Base-by-base conservation (phyloP, 2,329 filamentous ascomycete genomes). In the Ceratocystis lukuohia region DNA sequence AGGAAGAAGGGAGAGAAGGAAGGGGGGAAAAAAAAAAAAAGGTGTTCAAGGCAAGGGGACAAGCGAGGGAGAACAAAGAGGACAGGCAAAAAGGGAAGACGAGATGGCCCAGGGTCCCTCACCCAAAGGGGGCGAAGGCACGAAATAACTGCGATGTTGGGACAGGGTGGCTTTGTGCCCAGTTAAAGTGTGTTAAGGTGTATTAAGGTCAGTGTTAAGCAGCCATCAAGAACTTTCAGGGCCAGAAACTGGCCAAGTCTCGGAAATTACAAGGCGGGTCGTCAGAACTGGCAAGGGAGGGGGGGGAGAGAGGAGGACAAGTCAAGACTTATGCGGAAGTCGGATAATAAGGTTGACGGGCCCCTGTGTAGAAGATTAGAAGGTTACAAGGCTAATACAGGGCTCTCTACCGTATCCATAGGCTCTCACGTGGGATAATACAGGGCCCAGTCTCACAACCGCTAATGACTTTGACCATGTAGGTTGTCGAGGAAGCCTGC, bases 151-250 rank as follows among this genome's bases (percentile, higher is more conserved):
- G 17, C n/a, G 28, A 59, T 59, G 10, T 15, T 59, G 25, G 56
- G 56, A 59, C 25, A 59, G 56, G 56, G 56, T n/a, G 56, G 56
- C 56, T 37, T 59, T 37, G 56, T 30, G n/a, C 48, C 22, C 22
- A n/a, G 22, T n/a, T n/a, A 25, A n/a, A n/a, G n/a, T 53, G 48
- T 12, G 48, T 25, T 53, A 25, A n/a, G 48, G 48, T 53, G 7
- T 53, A 25, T 8, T 53, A 20, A 53, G 48, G 48, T 4, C 22
- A 15, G 28, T 28, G 50, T 41, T 41, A 41, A 41, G 37, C 37
- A 41, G 12, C 37, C 12, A 41, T 41, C 8, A 25, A 37, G 25
- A 28, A 37, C 15, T 17, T 22, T n/a, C 7, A 28, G 50, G 50
- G 50, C 25, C 50, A 57, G 22, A 33, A 22, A 30, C 53, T 33